These are phyloP conservation scores for Calonectria pteridis DNA, from an alignment of 2,329 filamentous ascomycete species.

Conservation along the genomic window DNA sequence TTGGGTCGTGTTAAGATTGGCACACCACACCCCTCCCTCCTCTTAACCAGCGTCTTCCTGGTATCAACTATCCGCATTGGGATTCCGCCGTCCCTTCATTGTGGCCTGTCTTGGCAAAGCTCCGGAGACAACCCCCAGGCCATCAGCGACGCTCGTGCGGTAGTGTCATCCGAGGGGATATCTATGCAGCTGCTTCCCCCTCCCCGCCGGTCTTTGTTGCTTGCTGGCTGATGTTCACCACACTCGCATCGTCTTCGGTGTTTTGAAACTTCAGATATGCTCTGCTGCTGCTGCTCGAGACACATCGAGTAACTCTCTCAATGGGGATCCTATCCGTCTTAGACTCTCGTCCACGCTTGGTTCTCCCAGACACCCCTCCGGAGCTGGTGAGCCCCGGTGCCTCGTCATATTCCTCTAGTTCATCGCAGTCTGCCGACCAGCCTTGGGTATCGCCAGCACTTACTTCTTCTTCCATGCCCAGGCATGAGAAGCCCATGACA, in stretches of 20 bases:
- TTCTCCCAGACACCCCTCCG: conserved; percentile 66
- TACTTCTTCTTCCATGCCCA: conserved; percentile 68
- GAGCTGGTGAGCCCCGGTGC: conserved; percentile 66
- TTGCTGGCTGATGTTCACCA: conserved; percentile 32
- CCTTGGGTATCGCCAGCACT: conserved; percentile 56
- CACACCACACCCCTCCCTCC: conserved; percentile 40
- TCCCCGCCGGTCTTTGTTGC: conserved; percentile 33
- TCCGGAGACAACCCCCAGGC: conserved; percentile 35
- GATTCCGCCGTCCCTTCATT: conserved; percentile 41
- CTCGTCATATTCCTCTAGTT: conserved; percentile 60
- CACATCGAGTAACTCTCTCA: conserved; percentile 54
- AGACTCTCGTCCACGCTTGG: conserved; percentile 64
- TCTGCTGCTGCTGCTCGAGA: conserved; percentile 41
- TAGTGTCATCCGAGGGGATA: conserved; percentile 45
- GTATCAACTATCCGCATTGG: conserved; percentile 44
- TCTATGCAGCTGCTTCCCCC: conserved; percentile 39
- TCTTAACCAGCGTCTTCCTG: conserved; percentile 43
- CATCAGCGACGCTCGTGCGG: conserved; percentile 45
- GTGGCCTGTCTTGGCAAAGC: conserved; percentile 44
- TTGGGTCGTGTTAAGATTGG: conserved; percentile 48
- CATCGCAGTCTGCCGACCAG: conserved; percentile 58
- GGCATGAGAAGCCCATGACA: conserved; percentile 64
- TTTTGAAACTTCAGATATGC: conserved; percentile 41
- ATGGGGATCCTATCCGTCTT: conserved; percentile 68
- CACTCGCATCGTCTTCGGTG: conserved; percentile 30